phyloP scores from a whole-genome alignment of 2,329 filamentous ascomycete genomes.

The Elsinoe necatrix region DNA sequence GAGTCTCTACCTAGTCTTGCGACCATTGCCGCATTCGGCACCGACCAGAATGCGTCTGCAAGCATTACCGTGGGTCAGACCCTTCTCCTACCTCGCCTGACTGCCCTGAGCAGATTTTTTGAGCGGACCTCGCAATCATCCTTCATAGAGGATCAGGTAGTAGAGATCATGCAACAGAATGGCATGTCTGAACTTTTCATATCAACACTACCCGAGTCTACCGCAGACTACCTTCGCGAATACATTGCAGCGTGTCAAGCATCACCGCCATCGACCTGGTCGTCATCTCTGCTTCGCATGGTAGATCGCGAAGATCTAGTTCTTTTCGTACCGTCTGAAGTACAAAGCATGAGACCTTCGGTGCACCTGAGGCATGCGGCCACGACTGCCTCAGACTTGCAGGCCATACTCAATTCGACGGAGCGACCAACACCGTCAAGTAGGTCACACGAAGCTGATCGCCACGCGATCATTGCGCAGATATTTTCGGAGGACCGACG shows the following conservation, averaged over 20 bases:
- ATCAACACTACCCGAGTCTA: conserved; percentile 75
- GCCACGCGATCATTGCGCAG: conserved; percentile 67
- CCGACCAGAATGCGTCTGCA: neutral
- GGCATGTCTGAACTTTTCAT: conserved; percentile 60
- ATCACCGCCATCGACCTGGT: conserved; percentile 72
- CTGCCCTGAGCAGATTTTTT: neutral
- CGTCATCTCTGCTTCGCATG: conserved; percentile 59
- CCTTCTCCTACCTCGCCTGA: neutral
- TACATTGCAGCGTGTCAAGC: conserved; percentile 75
- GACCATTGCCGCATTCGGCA: neutral
- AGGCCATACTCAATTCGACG: conserved; percentile 16
- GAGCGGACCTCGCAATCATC: neutral
- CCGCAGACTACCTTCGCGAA: conserved; percentile 74
- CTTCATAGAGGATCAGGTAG: conserved; percentile 18
- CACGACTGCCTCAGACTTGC: conserved; percentile 14
- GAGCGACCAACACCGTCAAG: conserved; percentile 50
- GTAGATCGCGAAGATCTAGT: conserved; percentile 74
- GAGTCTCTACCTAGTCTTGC: neutral
- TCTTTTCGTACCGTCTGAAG: conserved; percentile 44
- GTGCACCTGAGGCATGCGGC: neutral
- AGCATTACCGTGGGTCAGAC: neutral
- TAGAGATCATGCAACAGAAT: conserved; percentile 59
- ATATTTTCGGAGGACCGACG: conserved; percentile 89
- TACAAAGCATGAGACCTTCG: neutral
- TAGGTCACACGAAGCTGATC: conserved; percentile 71